Percentiles rank a stretch among this genome's conserved stretches.
phyloP scores from a whole-genome alignment of 2,329 filamentous ascomycete species.

The Aspergillus alliaceus region DNA sequence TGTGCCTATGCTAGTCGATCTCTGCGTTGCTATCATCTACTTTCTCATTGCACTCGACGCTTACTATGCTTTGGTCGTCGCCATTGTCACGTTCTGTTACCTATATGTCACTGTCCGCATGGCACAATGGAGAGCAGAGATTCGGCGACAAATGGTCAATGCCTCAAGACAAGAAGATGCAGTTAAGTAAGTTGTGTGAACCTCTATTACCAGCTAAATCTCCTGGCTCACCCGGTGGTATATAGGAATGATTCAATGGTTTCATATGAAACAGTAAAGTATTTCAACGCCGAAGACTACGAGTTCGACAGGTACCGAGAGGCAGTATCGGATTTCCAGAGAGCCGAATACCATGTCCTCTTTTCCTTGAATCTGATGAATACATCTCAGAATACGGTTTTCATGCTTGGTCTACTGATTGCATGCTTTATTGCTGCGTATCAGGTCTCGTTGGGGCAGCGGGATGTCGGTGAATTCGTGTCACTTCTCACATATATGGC shows the following conservation, averaged over 20 bases:
- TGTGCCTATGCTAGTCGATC: constrained; percentile 88
- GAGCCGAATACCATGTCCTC: constrained; percentile 72
- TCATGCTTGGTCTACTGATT: constrained; percentile 72
- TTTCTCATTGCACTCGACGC: constrained; percentile 78
- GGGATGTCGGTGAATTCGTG: constrained; percentile 70
- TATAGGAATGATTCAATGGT: constrained; percentile 88
- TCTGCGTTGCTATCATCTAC: constrained; percentile 80
- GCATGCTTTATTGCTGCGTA: constrained; percentile 74
- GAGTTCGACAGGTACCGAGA: constrained; percentile 72
- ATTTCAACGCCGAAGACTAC: constrained; percentile 81
- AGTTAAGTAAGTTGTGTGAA: constrained; percentile 65
- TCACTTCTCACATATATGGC: constrained; percentile 73
- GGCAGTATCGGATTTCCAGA: constrained; percentile 70
- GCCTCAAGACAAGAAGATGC: constrained; percentile 93
- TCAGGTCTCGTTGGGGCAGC: constrained; percentile 68
- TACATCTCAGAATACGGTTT: constrained; percentile 75
- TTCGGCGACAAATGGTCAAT: constrained; percentile 91
- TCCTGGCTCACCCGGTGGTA: constrained; percentile 1
- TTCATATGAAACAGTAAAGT: constrained; percentile 95
- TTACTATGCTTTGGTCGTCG: constrained; percentile 85
- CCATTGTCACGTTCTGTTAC: constrained; percentile 92
- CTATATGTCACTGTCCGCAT: constrained; percentile 95
- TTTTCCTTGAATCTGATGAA: constrained; percentile 79
- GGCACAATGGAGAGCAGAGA: constrained; percentile 88
- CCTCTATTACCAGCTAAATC: background rate